phyloP scores from a whole-genome alignment of 306 rosid species.

The Cicer pinnatifidum region DNA sequence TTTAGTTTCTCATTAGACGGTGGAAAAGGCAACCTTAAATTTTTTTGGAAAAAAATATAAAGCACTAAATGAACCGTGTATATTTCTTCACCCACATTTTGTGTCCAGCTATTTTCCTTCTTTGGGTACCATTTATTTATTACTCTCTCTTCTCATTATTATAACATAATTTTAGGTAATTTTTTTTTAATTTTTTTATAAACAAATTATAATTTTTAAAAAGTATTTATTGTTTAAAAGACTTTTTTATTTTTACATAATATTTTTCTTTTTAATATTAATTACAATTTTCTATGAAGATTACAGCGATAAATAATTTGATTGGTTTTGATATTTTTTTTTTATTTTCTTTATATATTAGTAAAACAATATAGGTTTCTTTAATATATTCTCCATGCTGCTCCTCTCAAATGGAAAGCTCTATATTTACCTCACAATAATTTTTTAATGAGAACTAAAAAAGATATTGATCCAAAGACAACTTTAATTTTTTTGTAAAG shows the following conservation, averaged over 20 bases:
- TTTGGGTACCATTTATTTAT: not conserved
- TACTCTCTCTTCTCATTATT: no score
- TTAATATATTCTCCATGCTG: conserved; percentile 21
- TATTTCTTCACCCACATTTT: not conserved
- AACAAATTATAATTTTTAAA: no score
- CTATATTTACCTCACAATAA: not conserved
- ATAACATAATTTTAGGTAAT: no score
- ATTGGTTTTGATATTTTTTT: no score
- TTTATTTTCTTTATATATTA: no score
- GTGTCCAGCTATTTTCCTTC: not conserved
- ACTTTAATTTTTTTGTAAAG: not conserved
- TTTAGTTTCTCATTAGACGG: conserved; percentile 30
- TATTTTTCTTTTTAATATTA: no score
- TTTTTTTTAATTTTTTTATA: no score
- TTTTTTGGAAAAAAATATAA: not conserved
- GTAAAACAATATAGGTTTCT: conserved; percentile 2
- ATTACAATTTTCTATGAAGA: no score
- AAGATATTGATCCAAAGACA: no score
- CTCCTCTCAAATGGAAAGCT: conserved; percentile 19
- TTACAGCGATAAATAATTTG: no score
- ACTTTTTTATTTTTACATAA: no score
- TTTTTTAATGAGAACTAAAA: not conserved
- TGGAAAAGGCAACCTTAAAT: conserved; percentile 22
- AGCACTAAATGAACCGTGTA: conserved; percentile 19
- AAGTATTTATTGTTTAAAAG: no score